Percentiles rank a stretch among this genome's conserved stretches.
These are phyloP conservation scores for Allium cepa DNA, from an alignment of 106 monocot species.

Conservation along the genomic window DNA sequence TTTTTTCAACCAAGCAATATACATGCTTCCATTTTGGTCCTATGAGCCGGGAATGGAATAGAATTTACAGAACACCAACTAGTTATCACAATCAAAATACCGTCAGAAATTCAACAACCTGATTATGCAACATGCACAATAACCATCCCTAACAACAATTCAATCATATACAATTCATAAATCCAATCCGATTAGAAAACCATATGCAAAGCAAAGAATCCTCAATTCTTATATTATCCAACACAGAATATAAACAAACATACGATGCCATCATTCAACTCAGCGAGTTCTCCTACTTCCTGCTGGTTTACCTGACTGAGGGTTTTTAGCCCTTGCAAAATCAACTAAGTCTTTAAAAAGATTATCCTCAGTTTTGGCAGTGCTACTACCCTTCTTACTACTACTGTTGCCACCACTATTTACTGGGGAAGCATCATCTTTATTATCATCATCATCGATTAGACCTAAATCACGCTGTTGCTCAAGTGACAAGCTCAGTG, in stretches of 20 bases:
- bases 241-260: constrained; percentile 7
- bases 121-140: no score
- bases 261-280: neutral
- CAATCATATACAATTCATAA: no score
- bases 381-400: constrained; percentile 6
- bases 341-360: constrained; percentile 95
- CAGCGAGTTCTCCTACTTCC: constrained; percentile 51
- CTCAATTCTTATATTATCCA: neutral
- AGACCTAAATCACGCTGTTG: neutral
- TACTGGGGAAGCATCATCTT: constrained; percentile 13
- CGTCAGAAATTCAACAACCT: no score
- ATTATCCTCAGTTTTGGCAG: constrained; percentile 56
- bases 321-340: constrained; percentile 71
- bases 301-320: constrained; percentile 42
- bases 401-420: no score
- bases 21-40: no score
- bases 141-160: no score
- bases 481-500: constrained; percentile 12
- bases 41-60: no score
- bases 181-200: no score
- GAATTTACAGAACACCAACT: no score
- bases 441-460: constrained; percentile 2
- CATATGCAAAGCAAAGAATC: neutral
- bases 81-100: no score
- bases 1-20: no score